A percentile compares a stretch with the other conserved stretches of the same genome.
These are phyloP conservation scores for Pseudoneurospora amorphoporcata DNA, from an alignment of 495 filamentous ascomycete species.

Conservation along the genomic window DNA sequence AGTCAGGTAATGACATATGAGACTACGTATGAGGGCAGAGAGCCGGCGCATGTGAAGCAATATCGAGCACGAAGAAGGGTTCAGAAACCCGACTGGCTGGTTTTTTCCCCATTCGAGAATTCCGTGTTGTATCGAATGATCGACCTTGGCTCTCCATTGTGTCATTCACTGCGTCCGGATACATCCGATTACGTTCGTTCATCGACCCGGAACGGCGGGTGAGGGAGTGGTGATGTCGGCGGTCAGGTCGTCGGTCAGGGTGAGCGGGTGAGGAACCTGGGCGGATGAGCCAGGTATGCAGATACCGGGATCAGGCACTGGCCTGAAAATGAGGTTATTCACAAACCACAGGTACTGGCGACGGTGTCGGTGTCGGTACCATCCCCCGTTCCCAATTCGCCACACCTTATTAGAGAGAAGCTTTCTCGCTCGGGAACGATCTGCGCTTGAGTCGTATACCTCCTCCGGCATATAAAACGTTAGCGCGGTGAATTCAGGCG, in stretches of 20 bases:
- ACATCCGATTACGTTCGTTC: not conserved
- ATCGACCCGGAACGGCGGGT: not conserved
- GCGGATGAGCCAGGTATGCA: not conserved
- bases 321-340: not conserved
- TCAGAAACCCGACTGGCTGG: not conserved
- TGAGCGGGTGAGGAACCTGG: not conserved
- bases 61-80: not conserved
- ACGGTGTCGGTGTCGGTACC: not conserved
- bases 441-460: not conserved
- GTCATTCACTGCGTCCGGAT: not conserved
- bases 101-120: not conserved
- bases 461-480: no score
- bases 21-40: not conserved
- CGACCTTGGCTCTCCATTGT: not conserved
- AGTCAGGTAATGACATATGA: not conserved
- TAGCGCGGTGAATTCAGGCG: no score
- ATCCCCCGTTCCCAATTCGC: not conserved
- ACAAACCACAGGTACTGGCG: not conserved
- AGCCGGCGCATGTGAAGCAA: not conserved
- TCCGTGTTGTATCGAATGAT: not conserved
- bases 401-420: not conserved
- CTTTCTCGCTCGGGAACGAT: not conserved
- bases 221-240: not conserved
- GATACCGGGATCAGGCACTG: not conserved
- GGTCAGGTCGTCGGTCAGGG: not conserved